Conservation (phyloP, 2,329 filamentous ascomycete genomes). For the Paramyrothecium sp. region DNA sequence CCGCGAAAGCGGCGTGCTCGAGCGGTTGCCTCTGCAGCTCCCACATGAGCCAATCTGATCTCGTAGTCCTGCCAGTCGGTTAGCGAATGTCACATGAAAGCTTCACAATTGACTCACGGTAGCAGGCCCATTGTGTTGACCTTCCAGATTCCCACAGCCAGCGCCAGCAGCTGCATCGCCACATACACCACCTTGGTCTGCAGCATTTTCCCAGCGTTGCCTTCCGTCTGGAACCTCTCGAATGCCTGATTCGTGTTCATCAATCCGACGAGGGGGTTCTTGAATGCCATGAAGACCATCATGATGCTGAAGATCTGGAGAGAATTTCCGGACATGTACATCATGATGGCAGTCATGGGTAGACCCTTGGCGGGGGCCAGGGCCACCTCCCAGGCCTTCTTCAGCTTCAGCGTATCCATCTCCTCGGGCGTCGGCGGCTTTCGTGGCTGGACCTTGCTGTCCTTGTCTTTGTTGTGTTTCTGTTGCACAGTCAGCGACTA, state of each 20-base stretch:
- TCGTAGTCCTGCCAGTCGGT: slow-evolving; percentile 67
- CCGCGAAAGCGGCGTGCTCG: slow-evolving; percentile 63
- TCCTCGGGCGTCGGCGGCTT: slow-evolving; percentile 74
- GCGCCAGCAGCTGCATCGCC: slow-evolving; percentile 77
- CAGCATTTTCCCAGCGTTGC: slow-evolving; percentile 70
- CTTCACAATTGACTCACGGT: slow-evolving; percentile 59
- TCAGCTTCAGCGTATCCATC: slow-evolving; percentile 93
- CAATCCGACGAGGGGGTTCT: slow-evolving; percentile 86
- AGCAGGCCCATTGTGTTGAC: slow-evolving; percentile 94
- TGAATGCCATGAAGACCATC: slow-evolving; percentile 99
- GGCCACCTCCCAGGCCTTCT: slow-evolving; percentile 98
- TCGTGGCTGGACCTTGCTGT: slow-evolving; percentile 50
- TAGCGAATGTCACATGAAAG: slow-evolving; percentile 3
- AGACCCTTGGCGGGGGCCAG: slow-evolving; percentile 90
- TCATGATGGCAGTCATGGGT: slow-evolving; percentile 98
- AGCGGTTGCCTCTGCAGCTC: slow-evolving; percentile 71
- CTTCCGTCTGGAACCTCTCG: slow-evolving; percentile 82
- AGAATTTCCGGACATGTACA: slow-evolving; percentile 99
- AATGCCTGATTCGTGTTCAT: slow-evolving; percentile 85
- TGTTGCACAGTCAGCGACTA: slow-evolving; percentile 17
- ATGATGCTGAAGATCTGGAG: slow-evolving; percentile 99
- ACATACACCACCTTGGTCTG: slow-evolving; percentile 88
- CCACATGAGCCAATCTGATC: slow-evolving; percentile 98
- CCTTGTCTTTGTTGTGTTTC: slow-evolving; percentile 55
- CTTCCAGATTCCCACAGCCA: slow-evolving; percentile 92